A percentile compares a stretch with the other conserved stretches of the same genome.
Conservation (phyloP, 228 moss, liverwort and hornwort species). For the Sphagnum fallax region DNA sequence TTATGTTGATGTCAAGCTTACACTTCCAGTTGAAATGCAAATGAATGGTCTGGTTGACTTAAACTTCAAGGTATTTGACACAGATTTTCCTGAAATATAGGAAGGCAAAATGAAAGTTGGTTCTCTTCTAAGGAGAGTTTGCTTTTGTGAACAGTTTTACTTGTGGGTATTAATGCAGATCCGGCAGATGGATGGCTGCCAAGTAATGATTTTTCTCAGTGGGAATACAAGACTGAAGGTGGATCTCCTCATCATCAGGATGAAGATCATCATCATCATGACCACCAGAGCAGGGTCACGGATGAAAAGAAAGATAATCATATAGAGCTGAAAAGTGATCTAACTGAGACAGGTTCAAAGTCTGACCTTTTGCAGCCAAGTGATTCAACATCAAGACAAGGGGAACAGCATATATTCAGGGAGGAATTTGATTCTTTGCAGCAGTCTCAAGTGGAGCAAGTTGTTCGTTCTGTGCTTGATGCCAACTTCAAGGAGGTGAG, state of each 20-base stretch:
- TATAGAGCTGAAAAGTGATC: constrained; percentile 29
- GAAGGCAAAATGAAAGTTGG: neutral
- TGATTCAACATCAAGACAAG: constrained; percentile 12
- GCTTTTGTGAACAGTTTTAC: too few species aligned
- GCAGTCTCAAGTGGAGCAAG: constrained; percentile 75
- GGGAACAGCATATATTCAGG: constrained; percentile 19
- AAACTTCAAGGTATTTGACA: neutral
- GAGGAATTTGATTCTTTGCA: constrained; percentile 36
- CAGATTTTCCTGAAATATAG: neutral
- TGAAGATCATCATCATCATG: constrained; percentile 10
- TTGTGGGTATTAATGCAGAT: constrained; percentile 26
- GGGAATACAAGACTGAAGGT: constrained; percentile 8
- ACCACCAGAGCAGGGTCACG: constrained; percentile 8
- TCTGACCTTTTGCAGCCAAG: constrained; percentile 29
- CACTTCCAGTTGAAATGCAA: too few species aligned
- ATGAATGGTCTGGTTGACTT: too few species aligned
- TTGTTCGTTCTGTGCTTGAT: constrained; percentile 62
- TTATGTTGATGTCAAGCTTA: neutral
- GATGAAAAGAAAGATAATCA: constrained; percentile 13
- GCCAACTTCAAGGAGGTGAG: constrained; percentile 63
- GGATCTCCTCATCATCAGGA: neutral
- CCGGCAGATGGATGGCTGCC: constrained; percentile 80
- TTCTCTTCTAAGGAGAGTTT: neutral
- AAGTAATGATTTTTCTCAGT: constrained; percentile 2
- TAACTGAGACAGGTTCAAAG: constrained; percentile 49